These are phyloP conservation scores for Medicago arabica DNA, from an alignment of 306 rosid species.

Conservation along the genomic window DNA sequence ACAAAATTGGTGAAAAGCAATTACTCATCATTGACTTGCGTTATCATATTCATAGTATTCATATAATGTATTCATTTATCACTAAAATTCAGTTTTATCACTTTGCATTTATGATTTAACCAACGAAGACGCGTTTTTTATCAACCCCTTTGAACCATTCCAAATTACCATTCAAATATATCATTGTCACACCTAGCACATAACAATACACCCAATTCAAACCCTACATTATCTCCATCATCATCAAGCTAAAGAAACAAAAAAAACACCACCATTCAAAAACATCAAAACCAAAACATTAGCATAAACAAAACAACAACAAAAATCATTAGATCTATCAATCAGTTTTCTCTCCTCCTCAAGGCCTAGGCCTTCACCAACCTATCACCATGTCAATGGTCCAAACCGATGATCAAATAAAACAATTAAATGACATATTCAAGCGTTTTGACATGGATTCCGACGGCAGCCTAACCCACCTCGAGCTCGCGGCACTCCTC, in stretches of 20 bases:
- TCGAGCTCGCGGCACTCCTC: constrained; percentile 86
- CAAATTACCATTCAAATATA: not conserved
- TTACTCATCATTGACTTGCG: not conserved
- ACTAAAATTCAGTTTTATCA: not conserved
- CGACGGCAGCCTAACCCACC: constrained; percentile 89
- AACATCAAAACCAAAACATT: not conserved
- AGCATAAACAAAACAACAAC: not conserved
- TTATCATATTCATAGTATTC: not conserved
- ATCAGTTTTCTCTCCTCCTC: not conserved
- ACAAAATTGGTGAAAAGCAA: not conserved
- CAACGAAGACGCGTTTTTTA: constrained; percentile 2
- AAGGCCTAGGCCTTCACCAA: not conserved
- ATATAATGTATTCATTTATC: not conserved
- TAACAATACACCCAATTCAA: not conserved
- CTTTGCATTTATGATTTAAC: not conserved
- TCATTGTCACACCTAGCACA: constrained; percentile 20
- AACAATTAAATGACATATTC: constrained; percentile 76
- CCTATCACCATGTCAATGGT: constrained; percentile 42
- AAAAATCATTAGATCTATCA: not conserved
- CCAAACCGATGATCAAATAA: constrained; percentile 60
- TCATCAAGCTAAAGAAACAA: not conserved
- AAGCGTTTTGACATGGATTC: constrained; percentile 82
- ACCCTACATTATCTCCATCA: not conserved
- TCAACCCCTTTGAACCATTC: constrained; percentile 19
- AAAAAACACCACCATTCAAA: not conserved